Evolutionary conservation across 441 rosid genomes (phyloP), one percentile per base, ranked within the genome.

Genomic region (Geranium incanum): DNA sequence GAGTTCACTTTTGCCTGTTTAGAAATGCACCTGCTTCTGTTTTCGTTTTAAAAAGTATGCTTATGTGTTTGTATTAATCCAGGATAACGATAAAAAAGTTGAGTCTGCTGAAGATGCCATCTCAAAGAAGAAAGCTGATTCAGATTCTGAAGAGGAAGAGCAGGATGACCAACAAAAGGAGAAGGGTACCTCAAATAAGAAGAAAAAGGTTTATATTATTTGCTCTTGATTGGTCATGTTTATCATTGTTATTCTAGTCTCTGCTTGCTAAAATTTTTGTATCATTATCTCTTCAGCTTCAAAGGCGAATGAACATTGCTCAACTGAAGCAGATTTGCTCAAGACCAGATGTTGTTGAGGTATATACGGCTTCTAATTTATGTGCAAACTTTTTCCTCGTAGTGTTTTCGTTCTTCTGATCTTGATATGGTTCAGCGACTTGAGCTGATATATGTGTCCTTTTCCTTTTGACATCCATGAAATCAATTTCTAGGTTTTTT

Each of bases 301-400:
- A 87, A 78, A 81, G 97, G 55, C 83, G 98, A 73, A 95, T 95
- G 99, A 95, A 92, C 77, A 88, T 95, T 82, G 99, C 95, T 75
- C 92, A 89, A 80, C 84, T 95, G 67, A 95, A 95, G 78, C 96
- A 93, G 79, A 88, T 91, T 7, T 89, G 92, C 73, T 82, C 96
- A 19, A 91, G 96, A 84, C 99, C 98, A 74, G 99, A 95, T 91
- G 97, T 95, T 18, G 99, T 95, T 62, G 99, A 95, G 96, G 99
- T 92, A 83, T 19, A 59, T 37, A 68, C 72, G 70, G 70, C 64
- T 36, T 28, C 63, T 64, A 37, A 23, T 55, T 65, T 7, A 6
- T 12, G 13, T 23, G 60, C 36, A 7, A 7, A 18, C 21, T 60
- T 60, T 21, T 5, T 43, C 16, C 28, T 9, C 37, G 38, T 13